Conservation (phyloP, 2,329 filamentous ascomycete genomes). For the Pseudogymnoascus destructans region DNA sequence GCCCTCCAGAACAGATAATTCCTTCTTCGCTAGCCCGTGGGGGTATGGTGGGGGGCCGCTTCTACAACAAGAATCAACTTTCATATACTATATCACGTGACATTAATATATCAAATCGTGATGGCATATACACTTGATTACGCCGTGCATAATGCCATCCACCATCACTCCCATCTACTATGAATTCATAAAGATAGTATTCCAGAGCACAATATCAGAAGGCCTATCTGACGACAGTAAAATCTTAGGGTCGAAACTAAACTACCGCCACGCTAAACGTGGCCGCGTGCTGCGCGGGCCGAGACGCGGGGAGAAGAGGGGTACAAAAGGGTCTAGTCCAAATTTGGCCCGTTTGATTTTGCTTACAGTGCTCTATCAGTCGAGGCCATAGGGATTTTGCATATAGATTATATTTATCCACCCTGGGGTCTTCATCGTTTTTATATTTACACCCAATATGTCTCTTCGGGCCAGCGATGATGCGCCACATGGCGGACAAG, state of each 20-base stretch:
- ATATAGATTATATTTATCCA: not conserved
- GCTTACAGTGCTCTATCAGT: not conserved
- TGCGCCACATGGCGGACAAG: not conserved
- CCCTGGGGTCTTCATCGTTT: not conserved
- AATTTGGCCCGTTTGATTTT: not conserved
- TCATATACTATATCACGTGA: not conserved
- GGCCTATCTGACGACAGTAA: not conserved
- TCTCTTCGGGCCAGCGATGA: not conserved
- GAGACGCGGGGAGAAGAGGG: not conserved
- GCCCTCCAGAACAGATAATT: too few species aligned
- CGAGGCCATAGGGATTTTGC: not conserved
- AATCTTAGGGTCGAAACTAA: not conserved
- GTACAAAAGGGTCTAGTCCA: slow-evolving; percentile 4
- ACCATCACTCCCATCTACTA: not conserved
- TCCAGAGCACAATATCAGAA: not conserved
- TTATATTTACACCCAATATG: not conserved
- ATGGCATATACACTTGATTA: not conserved
- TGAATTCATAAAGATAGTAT: not conserved
- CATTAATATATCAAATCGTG: not conserved
- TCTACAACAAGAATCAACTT: not conserved
- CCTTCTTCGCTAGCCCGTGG: too few species aligned
- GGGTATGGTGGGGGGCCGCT: too few species aligned
- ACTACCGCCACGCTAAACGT: slow-evolving; percentile 2
- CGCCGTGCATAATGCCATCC: not conserved
- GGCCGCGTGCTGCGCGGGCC: slow-evolving; percentile 3